Conservation (phyloP, 129 eudicot species). For the Centaurea solstitialis region DNA sequence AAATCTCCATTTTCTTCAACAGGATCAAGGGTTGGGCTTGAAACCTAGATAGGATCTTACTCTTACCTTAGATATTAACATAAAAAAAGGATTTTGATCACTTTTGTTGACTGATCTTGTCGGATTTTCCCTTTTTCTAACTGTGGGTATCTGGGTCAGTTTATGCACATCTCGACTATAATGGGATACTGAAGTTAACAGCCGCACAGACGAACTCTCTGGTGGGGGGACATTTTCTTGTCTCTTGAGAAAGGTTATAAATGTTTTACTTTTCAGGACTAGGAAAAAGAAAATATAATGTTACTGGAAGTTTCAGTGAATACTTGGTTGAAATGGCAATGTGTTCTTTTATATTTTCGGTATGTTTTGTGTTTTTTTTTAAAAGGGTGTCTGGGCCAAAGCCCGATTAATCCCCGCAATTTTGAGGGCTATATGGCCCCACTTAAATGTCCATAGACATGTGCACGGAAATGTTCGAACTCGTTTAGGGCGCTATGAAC, state of each 20-base stretch:
- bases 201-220: no score
- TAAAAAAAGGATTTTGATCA: conserved; percentile 13
- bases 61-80: conserved; percentile 41
- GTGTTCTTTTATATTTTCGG: background rate
- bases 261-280: conserved; percentile 1
- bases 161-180: no score
- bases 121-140: no score
- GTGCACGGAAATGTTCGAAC: no score
- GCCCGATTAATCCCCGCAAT: no score
- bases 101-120: conserved; percentile 10
- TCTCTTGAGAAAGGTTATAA: conserved; percentile 14
- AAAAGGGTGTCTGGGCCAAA: no score
- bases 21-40: conserved; percentile 47
- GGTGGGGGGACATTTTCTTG: background rate
- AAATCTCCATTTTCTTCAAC: conserved; percentile 37
- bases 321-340: conserved; percentile 11
- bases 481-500: no score
- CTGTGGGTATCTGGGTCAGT: no score
- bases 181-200: no score
- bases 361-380: no score
- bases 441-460: no score
- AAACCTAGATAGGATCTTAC: conserved; percentile 40
- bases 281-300: conserved; percentile 5
- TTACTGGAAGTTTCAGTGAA: conserved; percentile 3
- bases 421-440: no score